Conservation (phyloP, 2,329 filamentous ascomycete species). For the Xylariales sp. region DNA sequence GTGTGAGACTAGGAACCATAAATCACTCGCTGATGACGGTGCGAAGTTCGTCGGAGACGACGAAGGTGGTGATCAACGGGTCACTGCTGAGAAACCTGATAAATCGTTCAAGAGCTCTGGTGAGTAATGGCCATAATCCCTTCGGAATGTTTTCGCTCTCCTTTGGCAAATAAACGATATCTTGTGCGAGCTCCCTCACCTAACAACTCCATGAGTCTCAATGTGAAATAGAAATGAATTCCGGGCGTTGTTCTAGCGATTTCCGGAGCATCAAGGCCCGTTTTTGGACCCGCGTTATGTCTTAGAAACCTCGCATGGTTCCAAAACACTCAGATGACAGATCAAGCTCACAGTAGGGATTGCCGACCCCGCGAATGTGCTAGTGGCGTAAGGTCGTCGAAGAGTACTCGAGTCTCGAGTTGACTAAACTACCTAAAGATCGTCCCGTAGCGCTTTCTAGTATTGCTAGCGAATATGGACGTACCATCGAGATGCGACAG, state of each 20-base stretch:
- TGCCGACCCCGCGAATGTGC: neutral
- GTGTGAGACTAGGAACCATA: conserved; percentile 17
- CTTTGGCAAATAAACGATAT: too few species aligned
- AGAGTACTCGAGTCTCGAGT: conserved; percentile 25
- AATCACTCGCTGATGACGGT: conserved; percentile 4
- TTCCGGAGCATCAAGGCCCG: neutral
- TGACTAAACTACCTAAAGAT: conserved; percentile 28
- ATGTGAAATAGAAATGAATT: neutral
- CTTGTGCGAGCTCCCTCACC: too few species aligned
- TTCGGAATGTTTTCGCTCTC: neutral
- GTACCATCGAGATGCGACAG: conserved; percentile 1
- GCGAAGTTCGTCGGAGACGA: conserved; percentile 11
- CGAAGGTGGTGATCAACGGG: conserved; percentile 17
- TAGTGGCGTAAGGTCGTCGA: conserved; percentile 24
- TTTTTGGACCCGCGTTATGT: neutral
- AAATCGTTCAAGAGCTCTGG: conserved; percentile 26
- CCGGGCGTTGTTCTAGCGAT: neutral
- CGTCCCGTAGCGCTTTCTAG: conserved; percentile 30
- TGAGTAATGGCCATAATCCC: neutral
- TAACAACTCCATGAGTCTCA: neutral
- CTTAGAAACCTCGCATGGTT: neutral
- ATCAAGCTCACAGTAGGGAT: neutral
- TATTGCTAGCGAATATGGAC: conserved; percentile 28
- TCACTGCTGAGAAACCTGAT: conserved; percentile 10
- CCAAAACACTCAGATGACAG: too few species aligned